These are phyloP conservation scores for Hysterangium stoloniferum DNA, from an alignment of 768 basidiomycete species.

Conservation along the genomic window DNA sequence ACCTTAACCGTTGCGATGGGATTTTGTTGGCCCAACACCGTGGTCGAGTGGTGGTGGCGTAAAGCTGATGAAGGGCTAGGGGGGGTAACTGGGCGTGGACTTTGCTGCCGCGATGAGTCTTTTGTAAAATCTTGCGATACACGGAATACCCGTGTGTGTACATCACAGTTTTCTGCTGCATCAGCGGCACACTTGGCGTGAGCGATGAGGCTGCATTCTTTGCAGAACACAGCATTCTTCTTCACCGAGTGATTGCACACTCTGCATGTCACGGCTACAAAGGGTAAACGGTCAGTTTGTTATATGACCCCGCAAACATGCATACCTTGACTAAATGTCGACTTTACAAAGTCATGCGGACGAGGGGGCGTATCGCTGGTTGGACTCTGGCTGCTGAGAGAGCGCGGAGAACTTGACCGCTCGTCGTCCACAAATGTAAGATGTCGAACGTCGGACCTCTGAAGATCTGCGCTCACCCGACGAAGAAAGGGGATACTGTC, in stretches of 20 bases:
- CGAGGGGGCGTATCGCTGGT: constrained; percentile 29
- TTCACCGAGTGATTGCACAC: constrained; percentile 76
- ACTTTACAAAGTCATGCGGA: constrained; percentile 84
- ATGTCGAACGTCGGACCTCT: constrained; percentile 61
- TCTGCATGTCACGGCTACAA: constrained; percentile 74
- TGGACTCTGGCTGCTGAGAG: background rate
- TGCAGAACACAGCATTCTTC: constrained; percentile 82
- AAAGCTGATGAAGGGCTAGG: constrained; percentile 9
- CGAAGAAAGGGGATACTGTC: constrained; percentile 95
- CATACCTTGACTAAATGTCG: constrained; percentile 87
- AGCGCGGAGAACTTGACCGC: constrained; percentile 24
- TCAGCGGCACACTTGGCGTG: constrained; percentile 70
- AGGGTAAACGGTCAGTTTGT: too few species aligned
- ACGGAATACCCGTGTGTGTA: constrained; percentile 60
- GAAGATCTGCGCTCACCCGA: constrained; percentile 80
- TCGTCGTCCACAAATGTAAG: constrained; percentile 31
- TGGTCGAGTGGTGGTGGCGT: too few species aligned
- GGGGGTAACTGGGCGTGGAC: constrained; percentile 1
- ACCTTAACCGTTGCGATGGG: too few species aligned
- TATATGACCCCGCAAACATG: too few species aligned
- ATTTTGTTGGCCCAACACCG: too few species aligned
- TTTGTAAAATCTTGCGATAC: background rate
- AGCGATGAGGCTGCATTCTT: constrained; percentile 82
- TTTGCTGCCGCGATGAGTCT: constrained; percentile 7
- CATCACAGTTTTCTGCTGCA: constrained; percentile 74